Conservation (phyloP, 2,329 filamentous ascomycete species). For the Fusarium aywerte region DNA sequence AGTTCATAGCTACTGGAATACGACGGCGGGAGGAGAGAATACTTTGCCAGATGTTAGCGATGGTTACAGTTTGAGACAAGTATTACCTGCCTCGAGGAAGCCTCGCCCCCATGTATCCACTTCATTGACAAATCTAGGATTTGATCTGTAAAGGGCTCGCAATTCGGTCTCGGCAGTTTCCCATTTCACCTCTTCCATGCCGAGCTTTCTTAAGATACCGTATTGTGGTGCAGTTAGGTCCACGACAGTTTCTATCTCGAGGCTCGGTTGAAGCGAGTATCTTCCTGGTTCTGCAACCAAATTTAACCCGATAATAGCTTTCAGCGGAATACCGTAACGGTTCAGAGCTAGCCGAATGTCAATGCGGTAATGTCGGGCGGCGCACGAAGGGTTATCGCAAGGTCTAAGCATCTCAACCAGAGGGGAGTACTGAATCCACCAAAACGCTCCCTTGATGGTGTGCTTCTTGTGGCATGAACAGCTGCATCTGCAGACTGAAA, state of each 20-base stretch:
- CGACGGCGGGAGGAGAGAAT: not conserved
- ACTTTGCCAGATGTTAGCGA: not conserved
- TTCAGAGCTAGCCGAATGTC: not conserved
- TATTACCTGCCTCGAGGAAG: conserved; percentile 7
- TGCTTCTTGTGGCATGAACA: conserved; percentile 5
- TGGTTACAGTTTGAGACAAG: rapidly evolving
- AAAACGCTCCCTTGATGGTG: not conserved
- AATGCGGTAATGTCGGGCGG: not conserved
- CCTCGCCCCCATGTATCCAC: not conserved
- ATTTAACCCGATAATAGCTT: not conserved
- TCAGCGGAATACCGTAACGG: not conserved
- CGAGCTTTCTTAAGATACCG: not conserved
- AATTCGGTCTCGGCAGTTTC: not conserved
- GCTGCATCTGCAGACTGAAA: not conserved
- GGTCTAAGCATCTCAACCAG: not conserved
- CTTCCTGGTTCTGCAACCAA: not conserved
- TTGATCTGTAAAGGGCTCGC: not conserved
- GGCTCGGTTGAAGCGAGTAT: conserved; percentile 1
- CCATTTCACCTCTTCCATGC: rapidly evolving
- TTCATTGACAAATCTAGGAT: conserved; percentile 3
- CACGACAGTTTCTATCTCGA: conserved; percentile 1
- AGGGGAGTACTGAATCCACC: conserved; percentile 9
- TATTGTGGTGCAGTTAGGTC: not conserved
- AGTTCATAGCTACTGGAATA: no score
- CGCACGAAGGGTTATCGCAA: not conserved